Conservation (phyloP, 2,329 filamentous ascomycete species). For the Colletotrichum aenigma region DNA sequence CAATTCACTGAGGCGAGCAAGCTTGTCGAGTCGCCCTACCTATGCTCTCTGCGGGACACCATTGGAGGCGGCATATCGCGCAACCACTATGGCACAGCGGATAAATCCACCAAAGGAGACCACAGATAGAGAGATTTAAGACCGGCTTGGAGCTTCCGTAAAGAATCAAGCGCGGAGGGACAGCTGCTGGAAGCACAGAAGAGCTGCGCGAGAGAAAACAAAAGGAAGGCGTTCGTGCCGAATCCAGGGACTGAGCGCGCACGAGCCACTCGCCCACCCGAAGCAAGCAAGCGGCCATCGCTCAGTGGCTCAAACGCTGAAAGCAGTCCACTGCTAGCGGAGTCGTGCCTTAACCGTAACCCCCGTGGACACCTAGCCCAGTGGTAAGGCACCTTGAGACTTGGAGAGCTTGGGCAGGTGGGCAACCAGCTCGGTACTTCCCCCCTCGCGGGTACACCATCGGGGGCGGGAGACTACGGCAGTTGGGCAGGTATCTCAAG, state of each 20-base stretch:
- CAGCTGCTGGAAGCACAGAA: background rate
- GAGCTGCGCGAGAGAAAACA: background rate
- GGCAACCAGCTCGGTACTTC: background rate
- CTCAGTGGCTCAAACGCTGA: conserved; percentile 7
- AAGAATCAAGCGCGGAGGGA: background rate
- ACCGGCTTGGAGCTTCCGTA: background rate
- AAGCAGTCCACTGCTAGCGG: conserved; percentile 13
- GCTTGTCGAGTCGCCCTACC: background rate
- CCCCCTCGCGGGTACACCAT: background rate
- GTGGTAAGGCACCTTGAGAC: background rate
- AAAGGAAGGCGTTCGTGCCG: conserved; percentile 8
- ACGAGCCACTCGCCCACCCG: conserved; percentile 1
- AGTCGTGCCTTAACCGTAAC: conserved; percentile 16
- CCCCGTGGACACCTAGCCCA: background rate
- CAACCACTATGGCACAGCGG: background rate
- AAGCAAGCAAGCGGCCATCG: background rate
- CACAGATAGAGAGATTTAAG: background rate
- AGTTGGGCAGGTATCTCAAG: background rate
- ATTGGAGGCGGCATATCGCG: background rate
- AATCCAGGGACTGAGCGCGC: conserved; percentile 8
- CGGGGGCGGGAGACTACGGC: background rate
- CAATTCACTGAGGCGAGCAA: background rate
- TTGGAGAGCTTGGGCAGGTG: background rate
- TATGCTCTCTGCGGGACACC: background rate
- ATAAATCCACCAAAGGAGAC: background rate